Percentiles rank a stretch among this genome's conserved stretches.
These are phyloP conservation scores for Platanthera zijinensis DNA, from an alignment of 106 monocot species.

Conservation along the genomic window DNA sequence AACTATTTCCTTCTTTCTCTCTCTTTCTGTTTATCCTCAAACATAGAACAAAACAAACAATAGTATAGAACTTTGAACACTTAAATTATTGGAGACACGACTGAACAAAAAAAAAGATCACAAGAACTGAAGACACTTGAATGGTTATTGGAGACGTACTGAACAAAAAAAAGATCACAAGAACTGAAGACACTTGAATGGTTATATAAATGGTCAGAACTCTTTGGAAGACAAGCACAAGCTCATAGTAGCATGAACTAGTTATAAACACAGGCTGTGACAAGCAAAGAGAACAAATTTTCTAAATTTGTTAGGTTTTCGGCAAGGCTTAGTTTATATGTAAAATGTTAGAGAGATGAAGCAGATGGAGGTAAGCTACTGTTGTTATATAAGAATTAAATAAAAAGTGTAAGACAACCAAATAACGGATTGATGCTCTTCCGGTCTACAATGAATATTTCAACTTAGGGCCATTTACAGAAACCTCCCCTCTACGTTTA, in stretches of 20 bases:
- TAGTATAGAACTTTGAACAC: not conserved
- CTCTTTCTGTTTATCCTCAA: not conserved
- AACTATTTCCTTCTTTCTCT: not conserved
- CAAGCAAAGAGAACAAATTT: not conserved
- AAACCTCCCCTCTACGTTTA: too few species aligned
- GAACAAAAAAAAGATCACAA: not conserved
- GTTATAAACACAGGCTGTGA: not conserved
- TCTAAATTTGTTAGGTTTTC: not conserved
- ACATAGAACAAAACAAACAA: not conserved
- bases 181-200: not conserved
- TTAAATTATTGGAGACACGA: not conserved
- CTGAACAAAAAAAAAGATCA: not conserved
- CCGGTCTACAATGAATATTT: not conserved
- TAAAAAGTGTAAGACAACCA: not conserved
- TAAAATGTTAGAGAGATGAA: not conserved
- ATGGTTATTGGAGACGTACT: not conserved
- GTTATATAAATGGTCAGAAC: not conserved
- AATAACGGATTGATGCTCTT: not conserved
- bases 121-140: not conserved
- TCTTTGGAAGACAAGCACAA: not conserved
- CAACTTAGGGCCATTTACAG: not conserved
- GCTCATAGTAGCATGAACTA: not conserved
- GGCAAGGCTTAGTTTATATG: not conserved
- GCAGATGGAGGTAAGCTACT: not conserved
- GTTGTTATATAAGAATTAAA: not conserved